These are phyloP conservation scores for Naganishia albida DNA, from an alignment of 1,284 basidiomycete species.

Conservation along the genomic window DNA sequence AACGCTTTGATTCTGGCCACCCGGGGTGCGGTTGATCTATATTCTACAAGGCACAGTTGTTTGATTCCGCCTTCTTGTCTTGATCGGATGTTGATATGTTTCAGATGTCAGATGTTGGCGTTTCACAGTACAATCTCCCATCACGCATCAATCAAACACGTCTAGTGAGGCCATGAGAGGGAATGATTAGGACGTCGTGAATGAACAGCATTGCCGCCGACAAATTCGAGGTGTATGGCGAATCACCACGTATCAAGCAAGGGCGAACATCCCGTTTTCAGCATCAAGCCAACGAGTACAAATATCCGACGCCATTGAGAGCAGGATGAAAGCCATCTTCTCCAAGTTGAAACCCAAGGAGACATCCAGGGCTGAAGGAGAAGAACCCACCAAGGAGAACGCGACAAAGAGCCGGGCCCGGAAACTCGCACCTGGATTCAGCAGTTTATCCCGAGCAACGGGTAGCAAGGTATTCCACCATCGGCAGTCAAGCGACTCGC, in stretches of 20 bases:
- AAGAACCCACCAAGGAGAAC: neutral
- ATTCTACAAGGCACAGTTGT: neutral
- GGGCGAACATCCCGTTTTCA: too few species aligned
- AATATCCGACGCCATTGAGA: too few species aligned
- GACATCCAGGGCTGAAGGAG: neutral
- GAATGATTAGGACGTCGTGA: too few species aligned
- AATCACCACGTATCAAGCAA: too few species aligned
- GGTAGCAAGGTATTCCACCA: neutral
- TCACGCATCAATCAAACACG: neutral
- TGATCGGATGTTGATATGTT: neutral
- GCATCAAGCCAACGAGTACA: too few species aligned
- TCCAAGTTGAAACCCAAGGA: slow-evolving; percentile 25
- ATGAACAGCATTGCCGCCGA: too few species aligned
- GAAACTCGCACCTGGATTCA: neutral
- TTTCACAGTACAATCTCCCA: neutral
- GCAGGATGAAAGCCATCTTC: slow-evolving; percentile 28
- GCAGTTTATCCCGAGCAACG: slow-evolving; percentile 2
- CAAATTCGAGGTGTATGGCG: too few species aligned
- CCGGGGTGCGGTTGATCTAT: neutral
- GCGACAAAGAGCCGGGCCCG: neutral
- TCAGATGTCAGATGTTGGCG: neutral
- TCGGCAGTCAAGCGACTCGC: slow-evolving; percentile 3
- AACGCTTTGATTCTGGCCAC: too few species aligned
- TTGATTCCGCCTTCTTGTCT: neutral
- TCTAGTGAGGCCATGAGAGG: too few species aligned